A percentile compares a stretch with the other conserved stretches of the same genome.
Conservation (phyloP, 805 yeast genomes). For the Tetrapisispora fleetii region DNA sequence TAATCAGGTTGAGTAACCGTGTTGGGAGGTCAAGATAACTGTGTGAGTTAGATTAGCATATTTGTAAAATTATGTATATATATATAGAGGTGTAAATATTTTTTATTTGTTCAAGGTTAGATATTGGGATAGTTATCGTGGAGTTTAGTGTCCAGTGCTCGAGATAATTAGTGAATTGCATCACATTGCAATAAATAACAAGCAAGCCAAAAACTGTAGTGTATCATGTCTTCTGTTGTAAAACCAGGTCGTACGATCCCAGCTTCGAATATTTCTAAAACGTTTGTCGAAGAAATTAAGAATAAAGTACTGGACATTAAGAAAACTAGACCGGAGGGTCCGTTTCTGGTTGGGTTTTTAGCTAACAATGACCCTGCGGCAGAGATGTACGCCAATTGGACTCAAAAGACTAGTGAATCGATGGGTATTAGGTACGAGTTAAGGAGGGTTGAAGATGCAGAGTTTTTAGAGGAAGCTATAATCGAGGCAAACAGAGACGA, state of each 20-base stretch:
- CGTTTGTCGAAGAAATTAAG: constrained; percentile 63
- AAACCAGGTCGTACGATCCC: constrained; percentile 67
- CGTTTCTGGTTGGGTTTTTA: constrained; percentile 79
- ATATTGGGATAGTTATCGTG: too few species aligned
- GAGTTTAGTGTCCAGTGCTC: too few species aligned
- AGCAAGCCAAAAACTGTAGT: too few species aligned
- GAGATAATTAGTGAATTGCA: too few species aligned
- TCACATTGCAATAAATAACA: too few species aligned
- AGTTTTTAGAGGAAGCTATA: constrained; percentile 74
- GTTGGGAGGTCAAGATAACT: too few species aligned
- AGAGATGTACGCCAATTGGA: constrained; percentile 90
- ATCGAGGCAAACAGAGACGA: constrained; percentile 73
- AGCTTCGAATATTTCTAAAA: constrained; percentile 81
- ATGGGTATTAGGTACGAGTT: constrained; percentile 81
- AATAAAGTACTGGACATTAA: constrained; percentile 43
- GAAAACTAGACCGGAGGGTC: constrained; percentile 35
- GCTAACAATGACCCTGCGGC: constrained; percentile 96
- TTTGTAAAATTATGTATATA: too few species aligned
- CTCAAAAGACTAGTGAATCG: constrained; percentile 78
- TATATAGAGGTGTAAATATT: too few species aligned
- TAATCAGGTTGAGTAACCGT: too few species aligned
- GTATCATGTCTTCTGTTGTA: background rate
- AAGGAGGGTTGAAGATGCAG: constrained; percentile 57
- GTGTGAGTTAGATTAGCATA: too few species aligned
- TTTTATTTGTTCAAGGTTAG: too few species aligned